Conservation (phyloP, 1,284 basidiomycete species). For the Phenoliferia sp. region DNA sequence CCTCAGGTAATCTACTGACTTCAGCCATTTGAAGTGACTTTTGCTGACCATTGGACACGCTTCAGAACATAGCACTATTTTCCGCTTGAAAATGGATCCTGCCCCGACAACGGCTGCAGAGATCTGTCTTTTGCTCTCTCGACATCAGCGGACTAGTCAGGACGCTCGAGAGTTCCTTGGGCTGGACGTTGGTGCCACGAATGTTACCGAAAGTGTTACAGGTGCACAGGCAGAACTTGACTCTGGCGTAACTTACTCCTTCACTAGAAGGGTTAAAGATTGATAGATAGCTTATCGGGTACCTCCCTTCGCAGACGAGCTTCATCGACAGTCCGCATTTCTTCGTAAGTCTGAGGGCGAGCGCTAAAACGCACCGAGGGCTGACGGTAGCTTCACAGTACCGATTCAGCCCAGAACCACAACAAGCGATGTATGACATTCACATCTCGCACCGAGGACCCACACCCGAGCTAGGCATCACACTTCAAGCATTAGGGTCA, state of each 20-base stretch:
- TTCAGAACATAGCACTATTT: background rate
- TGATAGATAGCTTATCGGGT: background rate
- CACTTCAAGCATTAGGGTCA: constrained; percentile 11
- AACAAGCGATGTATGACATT: constrained; percentile 6
- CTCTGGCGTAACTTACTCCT: background rate
- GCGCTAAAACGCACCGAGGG: background rate
- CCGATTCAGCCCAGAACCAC: constrained; percentile 10
- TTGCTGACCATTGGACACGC: no score
- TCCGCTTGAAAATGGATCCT: background rate
- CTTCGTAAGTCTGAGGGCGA: background rate
- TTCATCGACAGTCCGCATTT: constrained; percentile 12
- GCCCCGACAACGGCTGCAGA: constrained; percentile 36
- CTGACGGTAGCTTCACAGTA: background rate
- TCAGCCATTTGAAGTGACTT: no score
- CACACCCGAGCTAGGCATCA: background rate
- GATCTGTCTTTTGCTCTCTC: constrained; percentile 73
- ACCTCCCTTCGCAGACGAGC: constrained; percentile 2
- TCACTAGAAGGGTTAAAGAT: background rate
- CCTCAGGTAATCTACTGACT: no score
- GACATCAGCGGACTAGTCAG: constrained; percentile 62
- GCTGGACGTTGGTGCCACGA: constrained; percentile 39
- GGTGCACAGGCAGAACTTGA: no score
- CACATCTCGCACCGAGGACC: constrained; percentile 17
- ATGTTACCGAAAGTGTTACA: background rate
- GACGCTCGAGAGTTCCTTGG: constrained; percentile 64